phyloP scores from a whole-genome alignment of 148 eudicot genomes.

The Gaultheria prostrata region DNA sequence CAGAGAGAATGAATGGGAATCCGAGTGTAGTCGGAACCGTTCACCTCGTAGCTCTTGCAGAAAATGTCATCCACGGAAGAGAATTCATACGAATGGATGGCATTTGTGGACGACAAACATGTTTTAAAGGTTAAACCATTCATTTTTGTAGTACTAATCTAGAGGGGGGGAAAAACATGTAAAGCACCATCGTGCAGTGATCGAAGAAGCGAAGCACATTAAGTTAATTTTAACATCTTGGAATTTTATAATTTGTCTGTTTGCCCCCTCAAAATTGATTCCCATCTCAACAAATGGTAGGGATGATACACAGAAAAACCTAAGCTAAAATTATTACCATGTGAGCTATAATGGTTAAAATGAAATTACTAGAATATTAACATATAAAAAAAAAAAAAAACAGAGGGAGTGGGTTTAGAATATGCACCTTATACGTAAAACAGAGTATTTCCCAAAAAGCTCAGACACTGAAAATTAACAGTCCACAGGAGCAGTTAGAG shows the following conservation, averaged over 20 bases:
- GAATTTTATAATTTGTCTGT: no score
- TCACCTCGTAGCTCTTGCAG: background rate
- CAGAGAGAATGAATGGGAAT: background rate
- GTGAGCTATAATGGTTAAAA: no score
- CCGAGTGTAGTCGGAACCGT: background rate
- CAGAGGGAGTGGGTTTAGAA: background rate
- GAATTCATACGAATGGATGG: background rate
- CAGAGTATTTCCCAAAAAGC: constrained; percentile 8
- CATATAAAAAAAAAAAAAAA: background rate
- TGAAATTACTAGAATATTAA: background rate
- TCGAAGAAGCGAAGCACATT: background rate
- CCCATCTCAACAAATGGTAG: background rate
- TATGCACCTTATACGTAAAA: constrained; percentile 14
- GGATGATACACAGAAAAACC: background rate
- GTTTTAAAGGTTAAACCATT: background rate
- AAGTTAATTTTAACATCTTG: background rate
- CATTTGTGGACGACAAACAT: background rate
- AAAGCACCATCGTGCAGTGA: background rate
- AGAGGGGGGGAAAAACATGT: background rate
- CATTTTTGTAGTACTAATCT: background rate
- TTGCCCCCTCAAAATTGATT: no score
- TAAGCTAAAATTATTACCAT: background rate
- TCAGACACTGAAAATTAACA: constrained; percentile 3
- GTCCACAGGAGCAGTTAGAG: background rate
- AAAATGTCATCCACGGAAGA: background rate